These are phyloP conservation scores for Parastagonospora nodorum DNA, from an alignment of 2,329 filamentous ascomycete genomes.

Conservation along the genomic window DNA sequence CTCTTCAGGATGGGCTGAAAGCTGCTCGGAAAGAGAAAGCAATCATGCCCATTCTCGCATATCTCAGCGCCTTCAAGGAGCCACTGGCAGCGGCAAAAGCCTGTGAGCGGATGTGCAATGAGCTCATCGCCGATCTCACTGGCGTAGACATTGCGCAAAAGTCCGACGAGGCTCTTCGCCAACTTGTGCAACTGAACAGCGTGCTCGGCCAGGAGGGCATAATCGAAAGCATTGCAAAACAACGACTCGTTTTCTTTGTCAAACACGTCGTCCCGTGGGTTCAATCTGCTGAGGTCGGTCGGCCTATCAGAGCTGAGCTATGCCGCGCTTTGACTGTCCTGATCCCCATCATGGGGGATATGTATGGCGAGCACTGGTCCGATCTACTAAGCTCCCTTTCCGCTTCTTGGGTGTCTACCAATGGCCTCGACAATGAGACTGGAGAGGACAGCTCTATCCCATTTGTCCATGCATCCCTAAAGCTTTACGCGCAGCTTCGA, in stretches of 20 bases:
- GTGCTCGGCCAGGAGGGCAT: constrained; percentile 56
- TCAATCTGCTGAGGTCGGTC: constrained; percentile 56
- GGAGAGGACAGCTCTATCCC: constrained; percentile 50
- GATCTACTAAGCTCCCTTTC: constrained; percentile 46
- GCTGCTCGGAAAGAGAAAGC: constrained; percentile 43
- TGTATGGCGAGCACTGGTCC: constrained; percentile 90
- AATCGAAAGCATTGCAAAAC: constrained; percentile 56
- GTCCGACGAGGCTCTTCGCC: constrained; percentile 51
- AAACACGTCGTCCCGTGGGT: constrained; percentile 78
- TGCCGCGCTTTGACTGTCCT: constrained; percentile 62
- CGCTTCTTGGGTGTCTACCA: constrained; percentile 40
- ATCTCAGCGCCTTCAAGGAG: constrained; percentile 55
- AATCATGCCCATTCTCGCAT: constrained; percentile 53
- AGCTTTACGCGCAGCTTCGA: constrained; percentile 68
- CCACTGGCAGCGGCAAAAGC: constrained; percentile 54
- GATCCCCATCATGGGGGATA: constrained; percentile 74
- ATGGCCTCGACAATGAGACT: constrained; percentile 30
- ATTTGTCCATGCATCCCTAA: constrained; percentile 73
- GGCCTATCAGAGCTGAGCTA: constrained; percentile 60
- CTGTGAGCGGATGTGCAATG: constrained; percentile 62
- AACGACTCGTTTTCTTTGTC: constrained; percentile 80
- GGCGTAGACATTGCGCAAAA: constrained; percentile 55
- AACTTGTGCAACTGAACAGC: constrained; percentile 60
- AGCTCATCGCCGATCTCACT: constrained; percentile 65
- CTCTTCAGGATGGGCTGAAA: constrained; percentile 46